Evolutionary conservation across 164 flowering plant species (phyloP).

Genomic region (Vitis rupestris): DNA sequence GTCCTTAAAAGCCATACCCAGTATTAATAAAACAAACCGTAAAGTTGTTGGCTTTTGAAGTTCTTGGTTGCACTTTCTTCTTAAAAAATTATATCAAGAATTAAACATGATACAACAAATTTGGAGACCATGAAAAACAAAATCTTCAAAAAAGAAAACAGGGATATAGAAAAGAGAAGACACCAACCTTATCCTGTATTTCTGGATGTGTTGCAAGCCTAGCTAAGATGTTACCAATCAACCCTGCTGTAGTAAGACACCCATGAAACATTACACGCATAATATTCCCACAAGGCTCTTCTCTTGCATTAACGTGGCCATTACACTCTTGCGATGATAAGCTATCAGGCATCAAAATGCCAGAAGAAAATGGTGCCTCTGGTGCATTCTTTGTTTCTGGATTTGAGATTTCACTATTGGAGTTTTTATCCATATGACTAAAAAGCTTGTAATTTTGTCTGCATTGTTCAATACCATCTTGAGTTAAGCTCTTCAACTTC

Average conservation of each 20-base stretch:
- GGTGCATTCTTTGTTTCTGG: constrained; percentile 12
- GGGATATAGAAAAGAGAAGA: neutral
- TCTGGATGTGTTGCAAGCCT: constrained; percentile 59
- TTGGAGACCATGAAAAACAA: neutral
- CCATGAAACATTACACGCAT: constrained; percentile 71
- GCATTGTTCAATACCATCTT: constrained; percentile 43
- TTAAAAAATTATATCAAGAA: neutral
- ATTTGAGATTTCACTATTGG: constrained; percentile 12
- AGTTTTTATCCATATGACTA: constrained; percentile 8
- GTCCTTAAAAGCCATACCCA: too few relatives aligned
- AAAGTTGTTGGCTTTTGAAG: too few relatives aligned
- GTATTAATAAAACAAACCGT: too few relatives aligned
- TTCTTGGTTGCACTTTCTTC: too few relatives aligned
- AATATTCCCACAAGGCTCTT: constrained; percentile 49
- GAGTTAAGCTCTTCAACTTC: constrained; percentile 52
- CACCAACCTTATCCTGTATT: constrained; percentile 51
- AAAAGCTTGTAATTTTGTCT: constrained; percentile 25
- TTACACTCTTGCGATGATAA: constrained; percentile 21
- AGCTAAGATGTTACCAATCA: constrained; percentile 45
- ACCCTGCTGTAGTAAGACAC: constrained; percentile 44
- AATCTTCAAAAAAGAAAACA: neutral
- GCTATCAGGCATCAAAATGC: constrained; percentile 11
- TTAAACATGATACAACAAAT: neutral
- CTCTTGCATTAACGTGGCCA: constrained; percentile 21
- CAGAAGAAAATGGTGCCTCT: constrained; percentile 12